Conservation (phyloP, 768 basidiomycete genomes). For the Hericium coralloides region DNA sequence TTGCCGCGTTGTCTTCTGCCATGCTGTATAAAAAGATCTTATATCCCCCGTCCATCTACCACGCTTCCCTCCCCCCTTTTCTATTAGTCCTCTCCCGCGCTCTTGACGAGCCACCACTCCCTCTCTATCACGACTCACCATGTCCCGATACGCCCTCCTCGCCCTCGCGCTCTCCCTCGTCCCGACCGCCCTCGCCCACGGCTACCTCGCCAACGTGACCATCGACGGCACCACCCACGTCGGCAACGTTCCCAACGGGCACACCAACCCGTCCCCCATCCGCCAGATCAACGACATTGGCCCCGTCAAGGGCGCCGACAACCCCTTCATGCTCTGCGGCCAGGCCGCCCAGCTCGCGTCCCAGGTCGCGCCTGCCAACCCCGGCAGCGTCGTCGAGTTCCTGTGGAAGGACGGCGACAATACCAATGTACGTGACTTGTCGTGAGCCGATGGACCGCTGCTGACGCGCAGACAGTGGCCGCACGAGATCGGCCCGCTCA, state of each 20-base stretch:
- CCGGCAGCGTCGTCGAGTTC: slow-evolving; percentile 44
- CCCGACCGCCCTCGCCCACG: slow-evolving; percentile 8
- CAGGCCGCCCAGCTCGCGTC: slow-evolving; percentile 36
- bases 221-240: slow-evolving; percentile 11
- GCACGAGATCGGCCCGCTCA: slow-evolving; percentile 58
- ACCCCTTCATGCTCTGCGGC: slow-evolving; percentile 46
- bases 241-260: slow-evolving; percentile 7
- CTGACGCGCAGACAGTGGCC: slow-evolving; percentile 28
- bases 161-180: slow-evolving; percentile 16
- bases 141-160: not conserved
- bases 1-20: too few species aligned
- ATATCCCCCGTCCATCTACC: too few species aligned
- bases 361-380: slow-evolving; percentile 44
- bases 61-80: too few species aligned
- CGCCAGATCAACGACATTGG: slow-evolving; percentile 31
- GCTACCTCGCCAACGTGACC: slow-evolving; percentile 4
- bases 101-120: not conserved
- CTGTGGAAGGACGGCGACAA: slow-evolving; percentile 21
- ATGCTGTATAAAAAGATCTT: too few species aligned
- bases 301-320: slow-evolving; percentile 45
- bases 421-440: slow-evolving; percentile 26
- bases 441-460: slow-evolving; percentile 32
- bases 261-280: slow-evolving; percentile 17
- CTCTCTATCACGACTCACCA: slow-evolving; percentile 1
- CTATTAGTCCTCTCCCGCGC: not conserved